A percentile compares a stretch with the other conserved stretches of the same genome.
phyloP scores from a whole-genome alignment of 179 eudicot genomes.

The Sideroxylon spinosum region DNA sequence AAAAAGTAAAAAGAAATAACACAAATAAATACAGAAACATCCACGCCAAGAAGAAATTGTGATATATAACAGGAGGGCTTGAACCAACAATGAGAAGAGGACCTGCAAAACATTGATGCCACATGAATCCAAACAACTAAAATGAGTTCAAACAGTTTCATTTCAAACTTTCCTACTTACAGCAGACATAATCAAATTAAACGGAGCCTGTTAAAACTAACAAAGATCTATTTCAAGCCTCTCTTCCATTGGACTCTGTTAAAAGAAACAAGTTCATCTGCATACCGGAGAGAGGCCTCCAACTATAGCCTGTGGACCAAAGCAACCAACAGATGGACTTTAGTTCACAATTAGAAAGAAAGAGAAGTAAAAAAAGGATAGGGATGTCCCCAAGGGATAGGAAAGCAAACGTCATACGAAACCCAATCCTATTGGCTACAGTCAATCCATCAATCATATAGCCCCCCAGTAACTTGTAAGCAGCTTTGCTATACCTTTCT shows the following conservation, averaged over 20 bases:
- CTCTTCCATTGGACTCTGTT: too few relatives aligned
- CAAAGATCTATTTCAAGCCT: too few relatives aligned
- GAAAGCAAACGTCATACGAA: slow-evolving; percentile 9
- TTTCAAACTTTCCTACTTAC: too few relatives aligned
- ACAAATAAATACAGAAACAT: too few relatives aligned
- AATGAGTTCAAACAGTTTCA: background rate
- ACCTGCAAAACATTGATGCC: background rate
- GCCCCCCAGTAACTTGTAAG: slow-evolving; percentile 28
- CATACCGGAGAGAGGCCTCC: background rate
- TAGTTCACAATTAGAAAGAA: slow-evolving; percentile 4
- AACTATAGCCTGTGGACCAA: background rate
- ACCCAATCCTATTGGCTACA: slow-evolving; percentile 11
- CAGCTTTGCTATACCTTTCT: slow-evolving; percentile 18
- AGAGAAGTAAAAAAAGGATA: slow-evolving; percentile 10
- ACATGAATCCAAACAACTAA: background rate
- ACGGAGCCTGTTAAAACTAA: background rate
- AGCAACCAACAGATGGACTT: background rate
- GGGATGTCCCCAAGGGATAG: slow-evolving; percentile 12
- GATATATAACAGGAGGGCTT: too few relatives aligned
- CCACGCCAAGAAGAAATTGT: too few relatives aligned
- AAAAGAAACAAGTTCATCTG: background rate
- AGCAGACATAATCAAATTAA: background rate
- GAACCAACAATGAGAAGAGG: background rate
- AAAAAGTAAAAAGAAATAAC: too few relatives aligned
- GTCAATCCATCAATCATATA: background rate